These are phyloP conservation scores for Closterium sp. DNA, from an alignment of 139 green algal genomes.

Conservation along the genomic window DNA sequence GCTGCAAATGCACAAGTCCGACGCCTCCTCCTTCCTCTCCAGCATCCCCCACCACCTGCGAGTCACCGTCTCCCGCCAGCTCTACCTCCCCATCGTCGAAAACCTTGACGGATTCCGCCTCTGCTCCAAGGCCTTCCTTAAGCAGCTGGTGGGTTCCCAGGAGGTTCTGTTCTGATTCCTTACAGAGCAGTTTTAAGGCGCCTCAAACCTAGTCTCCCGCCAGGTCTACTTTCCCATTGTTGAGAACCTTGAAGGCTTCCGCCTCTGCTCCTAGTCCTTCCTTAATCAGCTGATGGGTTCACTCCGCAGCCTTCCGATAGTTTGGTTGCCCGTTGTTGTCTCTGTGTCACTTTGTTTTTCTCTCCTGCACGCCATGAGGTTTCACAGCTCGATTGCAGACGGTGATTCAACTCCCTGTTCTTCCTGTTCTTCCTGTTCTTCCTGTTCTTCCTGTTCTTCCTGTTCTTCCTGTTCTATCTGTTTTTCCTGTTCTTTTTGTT, in stretches of 20 bases:
- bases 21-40: neutral
- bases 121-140: constrained; percentile 15
- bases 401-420: neutral
- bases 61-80: constrained; percentile 11
- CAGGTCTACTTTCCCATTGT: constrained; percentile 6
- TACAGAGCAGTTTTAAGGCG: too few species aligned
- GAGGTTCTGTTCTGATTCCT: too few species aligned
- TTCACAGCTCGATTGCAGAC: neutral
- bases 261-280: neutral
- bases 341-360: too few species aligned
- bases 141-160: constrained; percentile 12
- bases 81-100: constrained; percentile 7
- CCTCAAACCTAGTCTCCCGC: too few species aligned
- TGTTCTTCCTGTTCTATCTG: too few species aligned
- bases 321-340: neutral
- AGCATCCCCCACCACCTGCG: constrained; percentile 10
- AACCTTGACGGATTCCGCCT: neutral
- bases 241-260: neutral
- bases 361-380: neutral
- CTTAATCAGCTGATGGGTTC: constrained; percentile 6
- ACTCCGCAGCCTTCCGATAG: too few species aligned
- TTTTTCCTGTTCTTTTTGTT: neutral
- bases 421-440: neutral
- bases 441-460: neutral
- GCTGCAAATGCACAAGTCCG: neutral